Evolutionary conservation across 228 moss, liverwort and hornwort species (phyloP).

Genomic region (Sphagnum fallax): DNA sequence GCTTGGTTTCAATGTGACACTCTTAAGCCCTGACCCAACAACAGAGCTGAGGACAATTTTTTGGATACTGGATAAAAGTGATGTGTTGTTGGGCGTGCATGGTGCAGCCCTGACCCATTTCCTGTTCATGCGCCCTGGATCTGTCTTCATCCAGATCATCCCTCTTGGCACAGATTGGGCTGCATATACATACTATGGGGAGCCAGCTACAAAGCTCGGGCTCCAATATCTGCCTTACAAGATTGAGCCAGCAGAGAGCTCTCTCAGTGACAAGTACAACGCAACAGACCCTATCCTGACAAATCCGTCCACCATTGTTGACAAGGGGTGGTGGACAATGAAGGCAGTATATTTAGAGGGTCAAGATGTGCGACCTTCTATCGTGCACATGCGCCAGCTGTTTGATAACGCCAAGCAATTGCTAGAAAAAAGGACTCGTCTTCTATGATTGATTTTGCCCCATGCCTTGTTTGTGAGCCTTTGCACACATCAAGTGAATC

Average conservation of each 20-base stretch:
- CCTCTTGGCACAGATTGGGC: slow-evolving; percentile 91
- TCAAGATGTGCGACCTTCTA: slow-evolving; percentile 55
- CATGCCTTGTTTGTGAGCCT: no score
- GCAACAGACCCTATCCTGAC: slow-evolving; percentile 54
- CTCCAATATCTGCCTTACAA: slow-evolving; percentile 67
- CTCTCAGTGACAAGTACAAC: slow-evolving; percentile 45
- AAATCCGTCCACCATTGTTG: slow-evolving; percentile 45
- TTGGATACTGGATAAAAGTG: slow-evolving; percentile 52
- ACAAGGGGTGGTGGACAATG: slow-evolving; percentile 57
- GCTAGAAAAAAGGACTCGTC: not conserved
- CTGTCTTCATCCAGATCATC: slow-evolving; percentile 75
- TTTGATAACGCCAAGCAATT: slow-evolving; percentile 25
- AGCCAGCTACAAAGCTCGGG: slow-evolving; percentile 64
- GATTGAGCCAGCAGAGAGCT: slow-evolving; percentile 53
- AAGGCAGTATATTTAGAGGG: slow-evolving; percentile 66
- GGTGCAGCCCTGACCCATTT: slow-evolving; percentile 95
- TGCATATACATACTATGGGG: slow-evolving; percentile 67
- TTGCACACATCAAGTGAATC: no score
- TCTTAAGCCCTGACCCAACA: slow-evolving; percentile 39
- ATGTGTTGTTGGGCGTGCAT: slow-evolving; percentile 85
- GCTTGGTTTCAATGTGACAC: slow-evolving; percentile 48
- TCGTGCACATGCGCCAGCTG: slow-evolving; percentile 20
- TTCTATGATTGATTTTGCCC: no score
- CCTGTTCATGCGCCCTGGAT: slow-evolving; percentile 78
- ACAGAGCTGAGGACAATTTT: slow-evolving; percentile 68